Evolutionary conservation across 1,284 basidiomycete genomes (phyloP).

Genomic region (Boletus sp.): DNA sequence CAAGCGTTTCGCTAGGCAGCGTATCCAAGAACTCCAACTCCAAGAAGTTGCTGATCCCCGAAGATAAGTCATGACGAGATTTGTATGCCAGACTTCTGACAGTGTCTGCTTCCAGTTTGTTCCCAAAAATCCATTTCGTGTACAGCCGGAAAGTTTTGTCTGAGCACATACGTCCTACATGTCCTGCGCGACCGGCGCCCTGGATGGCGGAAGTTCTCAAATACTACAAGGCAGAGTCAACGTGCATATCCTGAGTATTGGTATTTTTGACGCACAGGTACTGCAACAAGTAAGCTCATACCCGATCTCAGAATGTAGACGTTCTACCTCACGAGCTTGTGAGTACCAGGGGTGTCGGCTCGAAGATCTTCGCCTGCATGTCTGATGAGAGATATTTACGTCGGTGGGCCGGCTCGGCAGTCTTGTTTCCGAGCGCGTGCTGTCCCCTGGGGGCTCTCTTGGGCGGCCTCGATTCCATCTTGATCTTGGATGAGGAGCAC

Average conservation of each 20-base stretch:
- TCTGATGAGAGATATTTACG: conserved; percentile 93
- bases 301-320: conserved; percentile 96
- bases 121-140: conserved; percentile 95
- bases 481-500: conserved; percentile 66
- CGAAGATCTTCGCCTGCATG: conserved; percentile 99
- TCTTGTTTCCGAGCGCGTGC: conserved; percentile 95
- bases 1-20: too few species aligned
- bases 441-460: conserved; percentile 95
- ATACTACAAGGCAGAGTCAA: conserved; percentile 55
- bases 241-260: background rate
- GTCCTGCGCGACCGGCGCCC: conserved; percentile 94
- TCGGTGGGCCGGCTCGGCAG: conserved; percentile 98
- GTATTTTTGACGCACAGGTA: conserved; percentile 66
- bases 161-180: conserved; percentile 96
- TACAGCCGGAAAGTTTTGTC: conserved; percentile 98
- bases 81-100: too few species aligned
- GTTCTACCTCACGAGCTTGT: conserved; percentile 99
- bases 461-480: conserved; percentile 98
- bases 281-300: conserved; percentile 94
- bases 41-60: too few species aligned
- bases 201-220: conserved; percentile 98
- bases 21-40: too few species aligned
- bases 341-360: conserved; percentile 94
- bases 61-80: too few species aligned
- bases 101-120: conserved; percentile 96